Evolutionary conservation across 495 filamentous ascomycete species (phyloP), one percentile per base, ranked within the genome.

Genomic region (Xylaria sp.): DNA sequence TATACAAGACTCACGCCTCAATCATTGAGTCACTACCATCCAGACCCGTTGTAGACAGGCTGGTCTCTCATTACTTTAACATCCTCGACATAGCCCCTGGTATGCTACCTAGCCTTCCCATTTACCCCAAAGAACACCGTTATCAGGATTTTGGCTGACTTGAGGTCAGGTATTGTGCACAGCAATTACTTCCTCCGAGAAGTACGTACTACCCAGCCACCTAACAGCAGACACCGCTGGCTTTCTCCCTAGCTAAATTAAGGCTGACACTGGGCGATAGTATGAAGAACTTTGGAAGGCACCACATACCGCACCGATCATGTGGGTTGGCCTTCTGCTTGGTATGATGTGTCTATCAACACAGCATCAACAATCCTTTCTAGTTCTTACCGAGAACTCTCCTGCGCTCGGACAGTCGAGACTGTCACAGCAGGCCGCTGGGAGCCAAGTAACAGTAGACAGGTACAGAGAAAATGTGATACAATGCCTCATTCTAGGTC

Each of bases 301-400:
- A 44, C 73, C 74, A 14, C 24, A 41, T 9, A 50, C 67, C 12
- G 62, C 76, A 29, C 74, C 76, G 14, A 74, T 78, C 11, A 77
- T 76, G 64, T 82, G 80, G 80, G 52, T 80, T 46, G 80, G 74
- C 21, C 76, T 80, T 41, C 41, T 82, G 21, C 80, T 77, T 61
- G 69, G 70, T 24, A 73, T 79, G 24, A 75, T 81, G 58, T 75
- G 74, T 41, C 53, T 80, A 29, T 67, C 72, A 12, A 48, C 71
- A 8, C 69, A 67, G 29, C 68, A 69, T n/a, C 72, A 75, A 17
- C 40, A 71, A 2, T 46, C 17, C 3, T 58, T 68, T 15, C 24
- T 57, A 1, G 59, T 31, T 59, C 64, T 40, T 5, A 15, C 63
- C 3, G 43, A 65, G n/a, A n/a, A n/a, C n/a, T n/a, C n/a, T n/a